Evolutionary conservation across 116 monocot species (phyloP).

Genomic region (Cymodocea nodosa): DNA sequence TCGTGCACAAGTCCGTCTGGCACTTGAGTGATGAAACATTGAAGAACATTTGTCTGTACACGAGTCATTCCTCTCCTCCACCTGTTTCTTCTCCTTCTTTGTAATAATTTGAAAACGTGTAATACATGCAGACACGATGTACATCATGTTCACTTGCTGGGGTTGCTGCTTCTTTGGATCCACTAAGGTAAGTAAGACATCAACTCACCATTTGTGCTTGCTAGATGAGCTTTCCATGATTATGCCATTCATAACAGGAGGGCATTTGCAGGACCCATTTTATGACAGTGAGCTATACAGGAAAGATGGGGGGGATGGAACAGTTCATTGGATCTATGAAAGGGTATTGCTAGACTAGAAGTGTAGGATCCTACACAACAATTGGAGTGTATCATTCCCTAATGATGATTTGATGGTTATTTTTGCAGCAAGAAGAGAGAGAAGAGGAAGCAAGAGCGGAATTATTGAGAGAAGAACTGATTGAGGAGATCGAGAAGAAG

Average conservation of each 20-base stretch:
- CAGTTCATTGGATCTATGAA: constrained; percentile 82
- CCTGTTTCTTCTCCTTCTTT: neutral
- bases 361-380: too few species aligned
- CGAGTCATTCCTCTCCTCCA: neutral
- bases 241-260: neutral
- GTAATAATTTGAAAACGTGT: neutral
- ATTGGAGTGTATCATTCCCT: too few species aligned
- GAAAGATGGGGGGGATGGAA: constrained; percentile 85
- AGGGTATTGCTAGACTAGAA: constrained; percentile 31
- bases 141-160: constrained; percentile 90
- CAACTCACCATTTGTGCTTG: neutral
- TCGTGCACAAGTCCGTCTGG: constrained; percentile 79
- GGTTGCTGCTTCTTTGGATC: constrained; percentile 88
- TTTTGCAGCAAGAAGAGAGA: constrained; percentile 78
- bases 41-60: constrained; percentile 55
- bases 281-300: constrained; percentile 82
- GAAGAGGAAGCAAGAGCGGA: constrained; percentile 65
- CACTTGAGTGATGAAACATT: constrained; percentile 65
- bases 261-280: constrained; percentile 62
- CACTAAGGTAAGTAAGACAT: constrained; percentile 38
- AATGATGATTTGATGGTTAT: neutral
- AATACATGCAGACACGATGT: constrained; percentile 46
- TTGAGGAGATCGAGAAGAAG: constrained; percentile 88
- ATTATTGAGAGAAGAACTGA: constrained; percentile 74
- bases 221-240: neutral